These are phyloP conservation scores for Eucalyptus polyanthemos DNA, from an alignment of 345 rosid genomes.

Conservation along the genomic window DNA sequence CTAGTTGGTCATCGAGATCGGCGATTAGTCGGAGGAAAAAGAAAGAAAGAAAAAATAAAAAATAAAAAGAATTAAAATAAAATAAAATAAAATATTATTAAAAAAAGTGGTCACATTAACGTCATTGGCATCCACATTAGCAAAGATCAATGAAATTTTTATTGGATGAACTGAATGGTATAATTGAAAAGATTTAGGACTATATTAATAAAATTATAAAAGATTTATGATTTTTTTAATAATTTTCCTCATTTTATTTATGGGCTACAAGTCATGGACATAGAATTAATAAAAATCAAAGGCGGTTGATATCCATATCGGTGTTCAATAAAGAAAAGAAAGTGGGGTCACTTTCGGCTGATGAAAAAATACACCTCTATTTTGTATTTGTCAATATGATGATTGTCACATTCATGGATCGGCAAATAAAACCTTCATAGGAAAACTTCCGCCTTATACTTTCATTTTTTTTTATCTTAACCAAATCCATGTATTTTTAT, in stretches of 20 bases:
- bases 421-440: not conserved
- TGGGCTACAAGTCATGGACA: not conserved
- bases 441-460: not conserved
- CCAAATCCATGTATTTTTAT: not conserved
- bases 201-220: too few relatives aligned
- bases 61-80: rapidly evolving
- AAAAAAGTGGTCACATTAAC: rapidly evolving
- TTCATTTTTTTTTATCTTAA: not conserved
- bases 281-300: not conserved
- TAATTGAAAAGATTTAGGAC: rapidly evolving
- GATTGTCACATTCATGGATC: not conserved
- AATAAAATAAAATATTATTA: too few relatives aligned
- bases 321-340: not conserved
- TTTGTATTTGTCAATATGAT: not conserved
- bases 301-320: not conserved
- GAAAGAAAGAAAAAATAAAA: rapidly evolving
- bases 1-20: rapidly evolving
- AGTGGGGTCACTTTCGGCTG: not conserved
- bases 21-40: rapidly evolving
- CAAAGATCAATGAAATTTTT: rapidly evolving
- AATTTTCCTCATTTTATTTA: not conserved
- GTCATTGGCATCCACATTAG: rapidly evolving
- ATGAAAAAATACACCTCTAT: not conserved
- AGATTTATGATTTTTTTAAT: rapidly evolving
- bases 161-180: rapidly evolving